Evolutionary conservation across 2,329 filamentous ascomycete genomes (phyloP), one percentile per base, ranked within the genome.

Genomic region (Trichoderma sp.): DNA sequence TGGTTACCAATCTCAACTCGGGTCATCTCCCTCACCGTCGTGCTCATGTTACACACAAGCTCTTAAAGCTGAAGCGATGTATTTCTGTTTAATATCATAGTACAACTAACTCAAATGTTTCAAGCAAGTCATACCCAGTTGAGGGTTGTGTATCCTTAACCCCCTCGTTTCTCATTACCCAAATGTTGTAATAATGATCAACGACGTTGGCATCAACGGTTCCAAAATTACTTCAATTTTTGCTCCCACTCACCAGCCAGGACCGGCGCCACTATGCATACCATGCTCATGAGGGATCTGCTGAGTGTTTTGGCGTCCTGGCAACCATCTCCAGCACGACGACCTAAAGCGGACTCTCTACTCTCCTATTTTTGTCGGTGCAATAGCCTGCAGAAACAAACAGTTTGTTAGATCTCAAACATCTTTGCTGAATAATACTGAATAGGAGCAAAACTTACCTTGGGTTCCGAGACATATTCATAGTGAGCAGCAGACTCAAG

Each of bases 391-490:
- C 8, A 47, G 34, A 32, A 76, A 56, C 14, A 51, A n/a, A 30
- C 12, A 28, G 9, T 18, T 21, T 12, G 18, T 70, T 26, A 70
- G 60, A 9, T 12, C 11, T 30, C 53, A 57, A 34, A n/a, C 14
- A 14, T 12, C 26, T 1, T 21, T 15, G 18, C 4, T 15, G 1
- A 18, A 6, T n/a, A 28, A 4, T 24, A 4, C 21, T 14, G 26
- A 7, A 39, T 26, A 15, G 36, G 67, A 3, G 12, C 30, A 26
- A 8, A 34, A 71, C 80, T 67, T 74, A 81, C 82, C 79, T 82
- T 81, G 12, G 75, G 76, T 51, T 82, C 75, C 2, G 82, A 79
- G 15, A 89, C 83, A 74, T 89, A 85, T 75, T 90, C 86, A 68
- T 83, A 86, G 1, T 79, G 79, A 12, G 84, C 88, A 12, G 81